phyloP scores from a whole-genome alignment of 2,329 filamentous ascomycete species.

The Talaromyces funiculosus region DNA sequence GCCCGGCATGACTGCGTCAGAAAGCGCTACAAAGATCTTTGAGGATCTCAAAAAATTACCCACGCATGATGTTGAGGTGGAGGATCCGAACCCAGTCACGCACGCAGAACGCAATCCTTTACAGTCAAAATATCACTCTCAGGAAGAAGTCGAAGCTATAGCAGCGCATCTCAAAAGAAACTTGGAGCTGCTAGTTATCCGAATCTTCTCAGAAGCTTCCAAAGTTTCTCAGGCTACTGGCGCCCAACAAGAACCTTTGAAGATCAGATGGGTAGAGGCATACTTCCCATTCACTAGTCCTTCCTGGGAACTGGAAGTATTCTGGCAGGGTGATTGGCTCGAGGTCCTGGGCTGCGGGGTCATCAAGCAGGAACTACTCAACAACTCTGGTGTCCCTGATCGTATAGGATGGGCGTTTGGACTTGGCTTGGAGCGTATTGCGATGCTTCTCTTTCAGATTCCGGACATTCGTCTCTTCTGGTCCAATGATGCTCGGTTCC shows the following conservation, averaged over 20 bases:
- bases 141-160: conserved; percentile 75
- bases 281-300: conserved; percentile 97
- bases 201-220: conserved; percentile 76
- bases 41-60: conserved; percentile 67
- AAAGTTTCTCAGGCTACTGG: conserved; percentile 52
- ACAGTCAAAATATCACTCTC: conserved; percentile 64
- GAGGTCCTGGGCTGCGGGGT: conserved; percentile 93
- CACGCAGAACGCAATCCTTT: conserved; percentile 77
- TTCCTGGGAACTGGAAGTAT: conserved; percentile 93
- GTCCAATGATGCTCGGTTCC: conserved; percentile 77
- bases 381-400: conserved; percentile 66
- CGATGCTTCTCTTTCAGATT: conserved; percentile 95
- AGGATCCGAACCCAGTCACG: conserved; percentile 75
- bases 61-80: conserved; percentile 67
- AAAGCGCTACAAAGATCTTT: conserved; percentile 58
- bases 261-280: conserved; percentile 89
- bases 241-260: conserved; percentile 64
- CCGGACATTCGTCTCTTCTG: conserved; percentile 96
- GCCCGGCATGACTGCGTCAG: conserved; percentile 23
- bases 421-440: conserved; percentile 86
- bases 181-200: conserved; percentile 81
- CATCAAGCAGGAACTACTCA: conserved; percentile 74
- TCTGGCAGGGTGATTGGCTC: conserved; percentile 91
- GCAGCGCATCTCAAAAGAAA: conserved; percentile 81
- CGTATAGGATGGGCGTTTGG: conserved; percentile 94